Evolutionary conservation across 208 protist species (phyloP), one percentile per base, ranked within the genome.

Genomic region (Leishmania martiniquensis): DNA sequence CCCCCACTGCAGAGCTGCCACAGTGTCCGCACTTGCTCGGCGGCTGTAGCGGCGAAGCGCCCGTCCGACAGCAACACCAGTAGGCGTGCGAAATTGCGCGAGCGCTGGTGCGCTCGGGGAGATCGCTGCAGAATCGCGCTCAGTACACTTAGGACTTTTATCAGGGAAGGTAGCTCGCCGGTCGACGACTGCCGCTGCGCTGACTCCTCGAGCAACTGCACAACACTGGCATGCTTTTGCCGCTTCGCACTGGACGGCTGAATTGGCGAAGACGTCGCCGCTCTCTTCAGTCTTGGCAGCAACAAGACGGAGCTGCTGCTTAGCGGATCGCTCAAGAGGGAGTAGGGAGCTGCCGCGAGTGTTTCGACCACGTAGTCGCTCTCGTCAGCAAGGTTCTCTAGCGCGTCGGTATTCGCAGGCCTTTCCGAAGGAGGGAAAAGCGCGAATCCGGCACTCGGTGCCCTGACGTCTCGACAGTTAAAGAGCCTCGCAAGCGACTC

Each of bases 51-150:
- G 13, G 37, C 52, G 45, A 84, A 84, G 37, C 60, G 69, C 44
- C 67, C 67, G 52, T 84, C 75, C 0, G 59, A 29, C 49, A 84
- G 69, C 80, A 77, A 57, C 4, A 22, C 44, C 45, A 84, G n/a
- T 22, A 84, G 49, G 22, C 59, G 54, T 0, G 15, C 20, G 15
- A 68, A 76, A 25, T 76, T 76, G 72, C 44, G 55, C 20, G 72
- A 76, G 6, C 37, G 59, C 17, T 44, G 57, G n/a, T 76, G 57
- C 22, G 72, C 72, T 10, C 32, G 44, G 37, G 2, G 57, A 44
- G 72, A 76, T 20, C 72, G 57, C 47, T 76, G 72, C 54, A 76
- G 72, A 54, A 76, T 76, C 1, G 72, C 72, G 49, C 55, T 32
- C 55, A 76, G 42, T 29, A 76, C 59, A 37, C 55, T 67, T 6